phyloP scores from a whole-genome alignment of 768 basidiomycete species.

The Guyanaporus albipodus region DNA sequence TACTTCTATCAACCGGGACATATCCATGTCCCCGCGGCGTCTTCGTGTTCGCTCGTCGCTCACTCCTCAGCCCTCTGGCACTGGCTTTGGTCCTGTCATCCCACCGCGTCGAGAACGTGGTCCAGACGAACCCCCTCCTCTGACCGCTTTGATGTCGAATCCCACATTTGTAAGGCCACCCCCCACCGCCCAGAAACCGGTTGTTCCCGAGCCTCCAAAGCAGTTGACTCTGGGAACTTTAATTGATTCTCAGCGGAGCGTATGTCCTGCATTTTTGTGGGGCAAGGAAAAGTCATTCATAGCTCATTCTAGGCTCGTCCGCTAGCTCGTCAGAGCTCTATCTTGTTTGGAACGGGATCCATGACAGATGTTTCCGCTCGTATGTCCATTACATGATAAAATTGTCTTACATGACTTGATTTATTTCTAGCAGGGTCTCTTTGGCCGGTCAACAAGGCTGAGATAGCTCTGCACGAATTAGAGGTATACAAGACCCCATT shows the following conservation, averaged over 20 bases:
- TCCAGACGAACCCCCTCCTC: conserved; percentile 65
- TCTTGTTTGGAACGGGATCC: conserved; percentile 43
- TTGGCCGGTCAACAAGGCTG: conserved; percentile 50
- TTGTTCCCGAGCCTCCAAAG: conserved; percentile 22
- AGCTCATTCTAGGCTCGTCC: conserved; percentile 40
- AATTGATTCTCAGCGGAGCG: conserved; percentile 51
- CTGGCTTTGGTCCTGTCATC: conserved; percentile 39
- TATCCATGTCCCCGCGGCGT: conserved; percentile 46
- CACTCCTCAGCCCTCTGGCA: conserved; percentile 59
- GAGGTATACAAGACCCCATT: conserved; percentile 80
- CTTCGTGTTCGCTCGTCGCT: conserved; percentile 61
- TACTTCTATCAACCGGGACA: conserved; percentile 31
- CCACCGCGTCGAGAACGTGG: conserved; percentile 43
- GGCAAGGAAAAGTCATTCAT: conserved; percentile 1
- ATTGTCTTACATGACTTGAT: conserved; percentile 14
- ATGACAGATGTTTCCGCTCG: conserved; percentile 32
- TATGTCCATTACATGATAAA: conserved; percentile 19
- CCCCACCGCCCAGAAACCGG: conserved; percentile 23
- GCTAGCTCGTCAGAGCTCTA: conserved; percentile 48
- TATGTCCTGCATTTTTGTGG: conserved; percentile 32
- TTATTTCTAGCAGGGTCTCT: conserved; percentile 20
- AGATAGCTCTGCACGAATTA: conserved; percentile 65
- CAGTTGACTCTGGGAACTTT: conserved; percentile 56
- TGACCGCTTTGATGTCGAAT: conserved; percentile 56
- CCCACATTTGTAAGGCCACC: conserved; percentile 71